Conservation (phyloP, 345 rosid genomes). For the Gossypium sturtianum region DNA sequence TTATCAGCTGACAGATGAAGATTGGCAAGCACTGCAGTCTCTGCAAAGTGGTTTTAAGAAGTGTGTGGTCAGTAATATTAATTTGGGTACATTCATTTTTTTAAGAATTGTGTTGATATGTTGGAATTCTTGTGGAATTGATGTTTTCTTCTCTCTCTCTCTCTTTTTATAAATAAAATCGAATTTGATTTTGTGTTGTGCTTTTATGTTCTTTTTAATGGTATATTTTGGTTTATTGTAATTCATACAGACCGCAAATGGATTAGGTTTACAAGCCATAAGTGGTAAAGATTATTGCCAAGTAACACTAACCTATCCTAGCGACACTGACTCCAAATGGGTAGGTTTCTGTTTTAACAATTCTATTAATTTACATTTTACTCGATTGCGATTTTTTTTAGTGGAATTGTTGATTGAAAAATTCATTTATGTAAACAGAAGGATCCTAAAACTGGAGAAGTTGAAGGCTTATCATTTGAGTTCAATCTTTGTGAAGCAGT, state of each 20-base stretch:
- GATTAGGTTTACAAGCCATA: constrained; percentile 72
- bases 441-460: constrained; percentile 87
- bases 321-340: constrained; percentile 81
- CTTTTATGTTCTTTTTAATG: background rate
- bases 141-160: background rate
- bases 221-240: constrained; percentile 9
- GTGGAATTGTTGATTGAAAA: background rate
- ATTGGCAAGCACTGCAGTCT: constrained; percentile 62
- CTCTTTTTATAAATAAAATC: too few relatives aligned
- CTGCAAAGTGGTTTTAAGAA: constrained; percentile 48
- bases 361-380: background rate
- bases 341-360: constrained; percentile 30
- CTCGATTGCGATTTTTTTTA: background rate
- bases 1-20: constrained; percentile 50
- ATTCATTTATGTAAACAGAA: constrained; percentile 37
- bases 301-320: constrained; percentile 60
- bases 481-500: constrained; percentile 85
- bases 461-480: constrained; percentile 69
- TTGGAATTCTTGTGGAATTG: constrained; percentile 1
- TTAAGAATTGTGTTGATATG: constrained; percentile 1
- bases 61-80: constrained; percentile 64
- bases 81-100: background rate
- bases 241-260: constrained; percentile 73
- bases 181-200: background rate
- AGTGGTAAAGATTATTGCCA: constrained; percentile 49